Evolutionary conservation across 1,284 basidiomycete species (phyloP).

Genomic region (Puccinia hordei): DNA sequence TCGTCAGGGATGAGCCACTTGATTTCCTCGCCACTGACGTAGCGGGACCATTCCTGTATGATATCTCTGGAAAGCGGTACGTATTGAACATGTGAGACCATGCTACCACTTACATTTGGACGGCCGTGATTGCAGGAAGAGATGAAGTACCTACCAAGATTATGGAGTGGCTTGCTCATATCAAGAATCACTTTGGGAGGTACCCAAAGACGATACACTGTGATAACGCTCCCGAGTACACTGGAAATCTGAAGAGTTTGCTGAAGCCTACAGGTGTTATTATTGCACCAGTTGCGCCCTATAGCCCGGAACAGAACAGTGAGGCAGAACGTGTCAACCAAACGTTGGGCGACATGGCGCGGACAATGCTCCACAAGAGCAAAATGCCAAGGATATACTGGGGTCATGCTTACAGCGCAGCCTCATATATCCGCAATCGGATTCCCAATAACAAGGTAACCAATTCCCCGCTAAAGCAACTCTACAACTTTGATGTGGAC

Average conservation of each 20-base stretch:
- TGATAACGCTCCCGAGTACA: background rate
- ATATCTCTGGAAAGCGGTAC: background rate
- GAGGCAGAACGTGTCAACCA: background rate
- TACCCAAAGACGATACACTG: background rate
- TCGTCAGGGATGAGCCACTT: background rate
- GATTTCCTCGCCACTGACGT: background rate
- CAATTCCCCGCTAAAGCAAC: background rate
- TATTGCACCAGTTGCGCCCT: background rate
- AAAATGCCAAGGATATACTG: background rate
- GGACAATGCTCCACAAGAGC: background rate
- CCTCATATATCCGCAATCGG: background rate
- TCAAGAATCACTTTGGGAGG: background rate
- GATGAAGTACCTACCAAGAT: background rate
- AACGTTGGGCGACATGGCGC: background rate
- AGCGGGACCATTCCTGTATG: background rate
- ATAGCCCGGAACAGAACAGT: conserved; percentile 2
- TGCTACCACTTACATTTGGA: conserved; percentile 10
- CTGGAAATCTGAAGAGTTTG: background rate
- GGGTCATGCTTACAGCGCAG: background rate
- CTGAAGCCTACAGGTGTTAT: background rate
- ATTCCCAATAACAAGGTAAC: background rate
- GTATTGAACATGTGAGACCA: background rate
- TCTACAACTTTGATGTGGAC: no score
- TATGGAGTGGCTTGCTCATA: background rate
- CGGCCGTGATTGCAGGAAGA: background rate